Percentiles rank a stretch among this genome's conserved stretches.
Conservation (phyloP, 1,139 yeast genomes). For the Scheffersomyces cryptocercus region DNA sequence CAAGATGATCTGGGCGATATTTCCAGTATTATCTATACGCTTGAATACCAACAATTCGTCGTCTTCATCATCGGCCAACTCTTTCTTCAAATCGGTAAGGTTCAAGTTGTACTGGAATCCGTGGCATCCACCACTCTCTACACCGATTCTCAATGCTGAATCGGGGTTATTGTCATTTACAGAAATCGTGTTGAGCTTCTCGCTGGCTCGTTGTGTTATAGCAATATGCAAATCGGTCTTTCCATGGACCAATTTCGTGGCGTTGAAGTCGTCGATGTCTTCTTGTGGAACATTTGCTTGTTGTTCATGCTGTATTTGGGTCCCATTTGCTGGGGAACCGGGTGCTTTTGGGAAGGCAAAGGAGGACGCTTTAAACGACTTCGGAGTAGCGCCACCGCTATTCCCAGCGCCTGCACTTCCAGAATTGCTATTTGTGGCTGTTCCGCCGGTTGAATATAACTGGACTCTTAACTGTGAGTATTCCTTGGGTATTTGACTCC, state of each 20-base stretch:
- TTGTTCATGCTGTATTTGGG: slow-evolving; percentile 1
- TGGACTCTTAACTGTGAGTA: too few relatives aligned
- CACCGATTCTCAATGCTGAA: slow-evolving; percentile 71
- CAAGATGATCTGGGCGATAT: slow-evolving; percentile 62
- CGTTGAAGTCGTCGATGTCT: slow-evolving; percentile 29
- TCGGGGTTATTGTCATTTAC: slow-evolving; percentile 58
- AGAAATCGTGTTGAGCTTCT: slow-evolving; percentile 58
- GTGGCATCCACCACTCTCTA: slow-evolving; percentile 98
- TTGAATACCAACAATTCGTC: slow-evolving; percentile 57
- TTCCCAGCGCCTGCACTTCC: too few relatives aligned
- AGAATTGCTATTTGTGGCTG: too few relatives aligned
- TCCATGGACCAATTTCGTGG: slow-evolving; percentile 36
- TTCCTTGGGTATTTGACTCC: too few relatives aligned
- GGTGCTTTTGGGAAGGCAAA: slow-evolving; percentile 19
- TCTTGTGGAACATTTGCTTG: slow-evolving; percentile 18
- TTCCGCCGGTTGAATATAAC: too few relatives aligned
- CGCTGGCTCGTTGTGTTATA: slow-evolving; percentile 41
- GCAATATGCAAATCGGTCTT: slow-evolving; percentile 38
- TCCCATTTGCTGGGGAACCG: background rate
- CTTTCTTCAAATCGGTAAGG: slow-evolving; percentile 52
- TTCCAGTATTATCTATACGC: slow-evolving; percentile 45
- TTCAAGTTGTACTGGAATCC: slow-evolving; percentile 89
- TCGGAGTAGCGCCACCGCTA: slow-evolving; percentile 7
- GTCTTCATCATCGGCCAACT: slow-evolving; percentile 40
- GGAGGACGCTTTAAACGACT: slow-evolving; percentile 26